A percentile compares a stretch with the other conserved stretches of the same genome.
Evolutionary conservation across 2,329 filamentous ascomycete genomes (phyloP).

Genomic region (Lasiodiplodia sp.): DNA sequence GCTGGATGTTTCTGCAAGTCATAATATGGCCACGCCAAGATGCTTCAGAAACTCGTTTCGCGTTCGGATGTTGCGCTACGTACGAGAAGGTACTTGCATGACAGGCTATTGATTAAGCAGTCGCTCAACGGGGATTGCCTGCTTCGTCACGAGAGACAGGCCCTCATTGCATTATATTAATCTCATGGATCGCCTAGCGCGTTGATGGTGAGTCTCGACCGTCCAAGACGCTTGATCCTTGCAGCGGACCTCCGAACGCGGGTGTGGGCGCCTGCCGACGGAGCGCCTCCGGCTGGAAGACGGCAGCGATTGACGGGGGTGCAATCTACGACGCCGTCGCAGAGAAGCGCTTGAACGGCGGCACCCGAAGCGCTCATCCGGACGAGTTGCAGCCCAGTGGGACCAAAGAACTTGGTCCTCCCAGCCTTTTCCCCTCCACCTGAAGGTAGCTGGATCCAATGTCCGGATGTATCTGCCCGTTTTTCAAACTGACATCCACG

Average conservation of each 20-base stretch:
- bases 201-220: slow-evolving; percentile 21
- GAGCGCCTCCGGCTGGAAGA: slow-evolving; percentile 11
- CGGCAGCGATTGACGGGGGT: slow-evolving; percentile 13
- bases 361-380: not conserved
- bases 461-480: too few species aligned
- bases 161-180: slow-evolving; percentile 26
- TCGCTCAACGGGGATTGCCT: not conserved
- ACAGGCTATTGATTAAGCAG: slow-evolving; percentile 12
- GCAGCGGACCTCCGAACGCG: not conserved
- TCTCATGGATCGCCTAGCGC: slow-evolving; percentile 15
- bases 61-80: slow-evolving; percentile 22
- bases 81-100: slow-evolving; percentile 18
- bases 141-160: slow-evolving; percentile 23
- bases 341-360: slow-evolving; percentile 1
- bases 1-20: slow-evolving; percentile 17
- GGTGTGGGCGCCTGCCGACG: slow-evolving; percentile 20
- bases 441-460: too few species aligned
- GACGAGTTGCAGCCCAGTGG: not conserved
- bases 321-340: slow-evolving; percentile 6
- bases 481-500: not conserved
- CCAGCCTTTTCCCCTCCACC: too few species aligned
- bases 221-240: slow-evolving; percentile 11
- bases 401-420: not conserved
- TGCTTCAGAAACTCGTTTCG: slow-evolving; percentile 17
- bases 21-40: slow-evolving; percentile 5